Conservation (phyloP, 1,284 basidiomycete genomes). For the Termitomyces sp. region DNA sequence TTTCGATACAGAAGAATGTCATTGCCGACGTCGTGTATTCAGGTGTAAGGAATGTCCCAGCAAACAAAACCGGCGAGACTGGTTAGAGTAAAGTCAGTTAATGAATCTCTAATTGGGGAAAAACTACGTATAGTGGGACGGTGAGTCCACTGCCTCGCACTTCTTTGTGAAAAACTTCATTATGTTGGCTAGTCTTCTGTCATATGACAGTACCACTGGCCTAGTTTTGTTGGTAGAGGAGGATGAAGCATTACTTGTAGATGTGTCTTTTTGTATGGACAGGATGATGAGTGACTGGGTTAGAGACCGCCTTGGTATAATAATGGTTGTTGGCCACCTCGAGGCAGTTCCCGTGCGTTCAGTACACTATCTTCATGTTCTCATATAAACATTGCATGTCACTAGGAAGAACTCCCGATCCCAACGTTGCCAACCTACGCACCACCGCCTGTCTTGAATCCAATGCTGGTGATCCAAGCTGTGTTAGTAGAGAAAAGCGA, state of each 20-base stretch:
- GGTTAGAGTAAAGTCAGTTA: slow-evolving; percentile 30
- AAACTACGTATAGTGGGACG: slow-evolving; percentile 44
- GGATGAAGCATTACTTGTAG: slow-evolving; percentile 44
- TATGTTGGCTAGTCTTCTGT: slow-evolving; percentile 37
- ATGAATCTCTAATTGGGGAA: slow-evolving; percentile 29
- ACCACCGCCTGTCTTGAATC: slow-evolving; percentile 30
- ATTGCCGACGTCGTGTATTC: not conserved
- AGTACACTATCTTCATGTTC: not conserved
- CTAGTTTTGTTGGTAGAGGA: slow-evolving; percentile 43
- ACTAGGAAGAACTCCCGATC: slow-evolving; percentile 31
- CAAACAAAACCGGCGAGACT: slow-evolving; percentile 35
- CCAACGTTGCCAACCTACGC: slow-evolving; percentile 36
- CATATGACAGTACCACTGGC: slow-evolving; percentile 43
- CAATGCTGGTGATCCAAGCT: slow-evolving; percentile 43
- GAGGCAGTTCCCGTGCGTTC: slow-evolving; percentile 40
- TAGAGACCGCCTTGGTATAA: slow-evolving; percentile 41
- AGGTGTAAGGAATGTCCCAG: slow-evolving; percentile 18
- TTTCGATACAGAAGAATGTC: not conserved
- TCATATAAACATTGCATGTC: not conserved
- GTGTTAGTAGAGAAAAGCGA: slow-evolving; percentile 40
- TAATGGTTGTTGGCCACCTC: slow-evolving; percentile 52
- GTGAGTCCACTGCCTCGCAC: slow-evolving; percentile 25
- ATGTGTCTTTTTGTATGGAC: slow-evolving; percentile 46
- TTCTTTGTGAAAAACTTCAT: not conserved
- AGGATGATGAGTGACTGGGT: slow-evolving; percentile 38